These are phyloP conservation scores for Phytophthora boehmeriae DNA, from an alignment of 352 stramenopile genomes.

Conservation along the genomic window DNA sequence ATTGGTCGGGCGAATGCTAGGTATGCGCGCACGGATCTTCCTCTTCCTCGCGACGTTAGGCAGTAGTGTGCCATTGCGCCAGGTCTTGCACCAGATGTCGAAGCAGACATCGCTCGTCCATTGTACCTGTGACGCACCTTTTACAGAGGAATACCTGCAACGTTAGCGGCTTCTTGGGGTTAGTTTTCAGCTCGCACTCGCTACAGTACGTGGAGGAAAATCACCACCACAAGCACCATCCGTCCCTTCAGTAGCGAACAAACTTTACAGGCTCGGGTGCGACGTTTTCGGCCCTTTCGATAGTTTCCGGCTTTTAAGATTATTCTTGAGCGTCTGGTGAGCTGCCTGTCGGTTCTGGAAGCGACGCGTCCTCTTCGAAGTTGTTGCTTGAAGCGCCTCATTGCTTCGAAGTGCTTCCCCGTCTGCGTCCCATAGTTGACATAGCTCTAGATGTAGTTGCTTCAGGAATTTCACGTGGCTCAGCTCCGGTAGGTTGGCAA, in stretches of 20 bases:
- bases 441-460: constrained; percentile 10
- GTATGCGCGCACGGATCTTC: constrained; percentile 12
- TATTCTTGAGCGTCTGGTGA: constrained; percentile 7
- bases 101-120: constrained; percentile 18
- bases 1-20: neutral
- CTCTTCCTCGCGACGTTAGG: constrained; percentile 1
- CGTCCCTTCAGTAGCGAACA: constrained; percentile 15
- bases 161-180: constrained; percentile 7
- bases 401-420: constrained; percentile 1
- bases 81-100: constrained; percentile 15
- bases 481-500: neutral
- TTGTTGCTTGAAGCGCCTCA: neutral
- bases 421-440: constrained; percentile 9
- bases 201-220: constrained; percentile 11
- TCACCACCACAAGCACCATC: constrained; percentile 1
- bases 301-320: constrained; percentile 4
- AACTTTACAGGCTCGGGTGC: constrained; percentile 13
- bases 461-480: constrained; percentile 6
- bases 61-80: constrained; percentile 6
- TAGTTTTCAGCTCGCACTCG: constrained; percentile 1
- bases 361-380: no score
- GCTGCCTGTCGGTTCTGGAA: neutral
- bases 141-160: constrained; percentile 12
- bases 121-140: constrained; percentile 13
- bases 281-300: no score